Conservation (phyloP, 139 green algal species). For the Micractinium conductrix region DNA sequence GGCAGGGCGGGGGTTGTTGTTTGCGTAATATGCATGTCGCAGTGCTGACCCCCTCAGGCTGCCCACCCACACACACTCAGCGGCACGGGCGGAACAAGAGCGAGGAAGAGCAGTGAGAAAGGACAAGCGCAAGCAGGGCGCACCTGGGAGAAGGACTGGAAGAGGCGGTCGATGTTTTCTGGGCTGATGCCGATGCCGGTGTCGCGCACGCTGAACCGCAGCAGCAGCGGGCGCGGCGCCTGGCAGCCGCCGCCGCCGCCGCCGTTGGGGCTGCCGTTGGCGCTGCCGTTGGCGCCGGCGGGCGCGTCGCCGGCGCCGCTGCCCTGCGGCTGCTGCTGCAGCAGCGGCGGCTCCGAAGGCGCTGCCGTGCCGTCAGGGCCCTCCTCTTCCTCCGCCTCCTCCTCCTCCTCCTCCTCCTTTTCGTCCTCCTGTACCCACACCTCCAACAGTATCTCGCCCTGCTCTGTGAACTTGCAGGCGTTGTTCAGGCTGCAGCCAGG, state of each 20-base stretch:
- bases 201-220: conserved; percentile 80
- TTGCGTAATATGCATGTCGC: too few relatives aligned
- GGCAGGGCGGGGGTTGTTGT: not conserved
- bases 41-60: too few relatives aligned
- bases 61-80: too few relatives aligned
- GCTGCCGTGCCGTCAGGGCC: not conserved
- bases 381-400: not conserved
- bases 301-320: not conserved
- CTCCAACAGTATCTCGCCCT: conserved; percentile 77
- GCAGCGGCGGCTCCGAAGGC: conserved; percentile 1
- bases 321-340: not conserved
- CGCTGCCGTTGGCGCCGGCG: not conserved
- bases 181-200: conserved; percentile 81
- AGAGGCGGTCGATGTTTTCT: conserved; percentile 67
- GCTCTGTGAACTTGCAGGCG: conserved; percentile 91
- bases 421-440: conserved; percentile 54
- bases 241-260: not conserved
- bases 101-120: too few relatives aligned
- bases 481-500: conserved; percentile 70
- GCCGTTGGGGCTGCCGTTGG: too few relatives aligned
- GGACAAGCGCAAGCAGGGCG: too few relatives aligned
- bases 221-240: conserved; percentile 4
- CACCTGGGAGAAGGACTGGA: conserved; percentile 82
- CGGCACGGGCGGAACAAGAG: too few relatives aligned
- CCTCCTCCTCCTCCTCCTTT: not conserved